Base-by-base conservation (phyloP, 1,284 basidiomycete species). In the Mycena citricolor region DNA sequence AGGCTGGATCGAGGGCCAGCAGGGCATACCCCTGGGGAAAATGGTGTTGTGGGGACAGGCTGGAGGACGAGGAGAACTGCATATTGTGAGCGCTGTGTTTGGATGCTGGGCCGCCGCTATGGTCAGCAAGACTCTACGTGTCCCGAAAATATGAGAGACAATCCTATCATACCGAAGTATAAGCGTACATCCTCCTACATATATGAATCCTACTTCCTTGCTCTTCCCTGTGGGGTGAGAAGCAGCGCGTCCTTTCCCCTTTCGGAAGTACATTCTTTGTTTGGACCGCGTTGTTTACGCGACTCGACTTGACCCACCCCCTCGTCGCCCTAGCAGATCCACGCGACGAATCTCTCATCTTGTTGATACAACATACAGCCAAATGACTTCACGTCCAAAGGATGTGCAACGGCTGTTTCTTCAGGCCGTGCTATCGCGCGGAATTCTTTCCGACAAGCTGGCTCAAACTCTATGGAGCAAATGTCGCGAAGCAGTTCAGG, bases 111-210 rank as follows among this genome's bases (percentile, higher is more conserved):
- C 88, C 7, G 86, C 91, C 16, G 87, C 90, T 40, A 97, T 97
- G 94, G 87, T 97, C 53, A 92, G 89, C 74, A 97, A 97, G 70
- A 97, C 94, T 17, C 70, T 97, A 43, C 79, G 79, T 44, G 79
- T 94, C 45, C 88, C 87, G n/a, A 90, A 90, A 65, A 61, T 73
- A 22, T 88, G 63, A 69, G 30, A 44, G 34, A 19, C 6, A 17
- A 14, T 29, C n/a, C n/a, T n/a, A n/a, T n/a, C n/a, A n/a, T n/a
- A n/a, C n/a, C n/a, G n/a, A 35, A 28, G 25, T 49, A 23, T 8
- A 4, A 12, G 23, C 34, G 33, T 31, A 26, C 22, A 26, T 23
- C 37, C 23, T 24, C 22, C 36, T 24, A 16, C 14, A 37, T 20
- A 19, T 26, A 17, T 28, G 17, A 20, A 22, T 33, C 16, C 2